phyloP scores from a whole-genome alignment of 2,329 filamentous ascomycete species.

The Colletotrichum shisoi region DNA sequence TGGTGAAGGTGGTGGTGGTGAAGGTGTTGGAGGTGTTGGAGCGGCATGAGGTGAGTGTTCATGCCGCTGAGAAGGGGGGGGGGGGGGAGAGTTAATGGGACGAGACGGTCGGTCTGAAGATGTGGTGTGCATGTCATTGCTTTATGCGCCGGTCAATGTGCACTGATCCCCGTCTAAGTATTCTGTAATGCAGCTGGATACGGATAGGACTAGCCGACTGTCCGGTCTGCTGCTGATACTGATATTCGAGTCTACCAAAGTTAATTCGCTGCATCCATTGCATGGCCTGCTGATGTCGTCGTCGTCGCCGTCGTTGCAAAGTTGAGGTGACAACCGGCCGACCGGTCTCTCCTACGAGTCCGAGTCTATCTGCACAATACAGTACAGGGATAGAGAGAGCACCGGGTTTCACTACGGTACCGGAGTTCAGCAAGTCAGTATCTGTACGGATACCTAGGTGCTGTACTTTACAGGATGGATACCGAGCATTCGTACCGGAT shows the following conservation, averaged over 20 bases:
- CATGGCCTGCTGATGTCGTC: not conserved
- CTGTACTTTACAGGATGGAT: too few relatives aligned
- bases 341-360: not conserved
- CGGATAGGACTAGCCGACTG: not conserved
- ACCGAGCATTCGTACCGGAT: too few relatives aligned
- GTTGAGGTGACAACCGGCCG: constrained; percentile 14
- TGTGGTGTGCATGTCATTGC: constrained; percentile 34
- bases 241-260: not conserved
- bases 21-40: constrained; percentile 28
- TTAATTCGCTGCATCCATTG: too few relatives aligned
- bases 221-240: not conserved
- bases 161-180: not conserved
- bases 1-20: not conserved
- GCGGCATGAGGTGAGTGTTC: constrained; percentile 26
- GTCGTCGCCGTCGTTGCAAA: not conserved
- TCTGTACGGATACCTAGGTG: too few relatives aligned
- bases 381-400: too few relatives aligned
- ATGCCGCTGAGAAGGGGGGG: not conserved
- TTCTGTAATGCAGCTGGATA: constrained; percentile 4
- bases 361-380: not conserved
- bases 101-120: constrained; percentile 21
- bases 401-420: too few relatives aligned
- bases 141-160: constrained; percentile 32
- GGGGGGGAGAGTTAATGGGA: constrained; percentile 18
- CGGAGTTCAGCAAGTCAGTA: too few relatives aligned